Evolutionary conservation across 768 basidiomycete genomes (phyloP).

Genomic region (Leucocoprinus sp.): DNA sequence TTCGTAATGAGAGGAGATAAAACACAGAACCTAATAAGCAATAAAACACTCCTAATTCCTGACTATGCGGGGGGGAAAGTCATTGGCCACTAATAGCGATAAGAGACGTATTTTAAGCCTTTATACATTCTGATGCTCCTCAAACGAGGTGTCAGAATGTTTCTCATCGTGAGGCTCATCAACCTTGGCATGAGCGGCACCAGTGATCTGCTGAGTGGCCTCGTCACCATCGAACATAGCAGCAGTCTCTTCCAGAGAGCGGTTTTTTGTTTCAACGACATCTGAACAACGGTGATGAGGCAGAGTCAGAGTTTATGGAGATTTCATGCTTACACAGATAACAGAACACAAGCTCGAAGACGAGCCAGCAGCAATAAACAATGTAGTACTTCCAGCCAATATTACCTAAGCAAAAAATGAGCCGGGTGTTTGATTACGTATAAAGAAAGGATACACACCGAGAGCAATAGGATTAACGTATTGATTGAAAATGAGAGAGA

Average conservation of each 20-base stretch:
- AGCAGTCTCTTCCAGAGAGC: constrained; percentile 76
- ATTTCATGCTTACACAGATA: constrained; percentile 37
- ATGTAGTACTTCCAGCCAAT: constrained; percentile 77
- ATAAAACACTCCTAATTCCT: too few species aligned
- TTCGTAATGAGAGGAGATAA: constrained; percentile 1
- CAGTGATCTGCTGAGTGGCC: constrained; percentile 31
- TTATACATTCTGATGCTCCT: constrained; percentile 21
- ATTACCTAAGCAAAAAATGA: constrained; percentile 19
- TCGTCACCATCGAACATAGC: constrained; percentile 70
- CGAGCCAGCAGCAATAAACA: constrained; percentile 66
- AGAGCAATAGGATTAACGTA: constrained; percentile 82
- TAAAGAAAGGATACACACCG: constrained; percentile 15
- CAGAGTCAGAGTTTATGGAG: constrained; percentile 1
- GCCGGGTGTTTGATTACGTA: constrained; percentile 2
- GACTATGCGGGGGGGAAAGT: too few species aligned
- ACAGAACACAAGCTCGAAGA: constrained; percentile 54
- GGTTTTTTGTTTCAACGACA: constrained; percentile 64
- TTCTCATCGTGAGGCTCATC: constrained; percentile 24
- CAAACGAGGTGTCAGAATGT: constrained; percentile 22
- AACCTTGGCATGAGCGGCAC: constrained; percentile 20
- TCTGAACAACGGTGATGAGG: constrained; percentile 19
- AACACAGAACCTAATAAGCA: too few species aligned
- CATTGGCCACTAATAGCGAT: background rate
- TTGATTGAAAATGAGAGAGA: constrained; percentile 84
- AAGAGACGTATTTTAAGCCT: constrained; percentile 10